Evolutionary conservation across 1,139 yeast species (phyloP), one percentile per base, ranked within the genome.

Genomic region (Eremothecium gossypii): DNA sequence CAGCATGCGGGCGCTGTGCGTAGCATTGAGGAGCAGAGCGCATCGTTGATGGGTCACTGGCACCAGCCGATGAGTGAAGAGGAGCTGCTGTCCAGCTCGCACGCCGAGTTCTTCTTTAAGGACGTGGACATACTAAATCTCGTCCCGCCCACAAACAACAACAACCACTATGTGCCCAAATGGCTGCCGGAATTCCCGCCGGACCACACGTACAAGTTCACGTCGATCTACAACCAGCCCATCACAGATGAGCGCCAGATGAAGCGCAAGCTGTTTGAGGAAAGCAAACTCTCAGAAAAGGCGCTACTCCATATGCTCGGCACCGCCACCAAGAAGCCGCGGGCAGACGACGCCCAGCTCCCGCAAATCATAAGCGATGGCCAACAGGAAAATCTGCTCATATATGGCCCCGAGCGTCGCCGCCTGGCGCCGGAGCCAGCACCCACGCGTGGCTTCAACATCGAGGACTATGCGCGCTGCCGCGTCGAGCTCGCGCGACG

Each of bases 171-270:
- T 50, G 71, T 84, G 4, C 94, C 94, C 0, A 54, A 65, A 4
- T 86, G 86, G 77, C 66, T 89, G 54, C 97, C 97, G 0, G 79
- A 77, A 17, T 69, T 87, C 31, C 97, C 97, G 1, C 96, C 97
- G 0, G 95, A 85, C 54, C 93, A 87, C 61, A 89, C 97, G 0
- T 89, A 82, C 58, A 79, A 77, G 61, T 73, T 77, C 41, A 83
- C 96, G 0, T 82, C 95, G 0, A 71, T 73, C 47, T 85, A 70
- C 57, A 71, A 77, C 48, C 68, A 76, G 27, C 69, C 81, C 13
- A 64, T 79, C n/a, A 74, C 80, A 0, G 93, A 85, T 57, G 85
- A 89, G 52, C 76, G 82, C 48, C 68, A 74, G 45, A 70, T 89
- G 41, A 68, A 93, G 48, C 73, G 83, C 45, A 74, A 75, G 53